These are phyloP conservation scores for Calonectria ilicicola DNA, from an alignment of 2,329 filamentous ascomycete genomes.

Conservation along the genomic window DNA sequence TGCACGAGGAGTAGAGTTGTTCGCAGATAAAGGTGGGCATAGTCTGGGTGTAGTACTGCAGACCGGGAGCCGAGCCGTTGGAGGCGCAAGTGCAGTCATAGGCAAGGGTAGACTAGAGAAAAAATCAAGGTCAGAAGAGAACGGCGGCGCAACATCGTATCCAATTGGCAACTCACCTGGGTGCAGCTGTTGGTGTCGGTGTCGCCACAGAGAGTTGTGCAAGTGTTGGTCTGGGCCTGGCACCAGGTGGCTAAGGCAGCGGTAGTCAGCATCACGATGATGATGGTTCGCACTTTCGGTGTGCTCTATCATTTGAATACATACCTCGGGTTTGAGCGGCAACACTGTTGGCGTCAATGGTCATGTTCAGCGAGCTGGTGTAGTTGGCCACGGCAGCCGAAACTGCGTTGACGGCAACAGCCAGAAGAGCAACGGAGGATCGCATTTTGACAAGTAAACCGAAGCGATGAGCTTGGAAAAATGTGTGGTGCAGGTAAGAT, in stretches of 20 bases:
- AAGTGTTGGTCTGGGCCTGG: conserved; percentile 62
- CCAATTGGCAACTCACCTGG: conserved; percentile 51
- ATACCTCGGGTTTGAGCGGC: conserved; percentile 53
- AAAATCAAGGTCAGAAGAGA: conserved; percentile 3
- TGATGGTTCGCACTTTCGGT: background rate
- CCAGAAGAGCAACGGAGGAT: conserved; percentile 53
- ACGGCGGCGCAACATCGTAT: background rate
- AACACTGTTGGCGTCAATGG: conserved; percentile 54
- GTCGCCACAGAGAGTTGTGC: conserved; percentile 59
- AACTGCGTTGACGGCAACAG: conserved; percentile 58
- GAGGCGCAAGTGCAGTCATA: conserved; percentile 62
- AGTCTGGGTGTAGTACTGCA: conserved; percentile 66
- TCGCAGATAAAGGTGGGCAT: conserved; percentile 66
- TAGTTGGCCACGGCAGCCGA: conserved; percentile 59
- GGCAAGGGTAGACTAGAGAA: conserved; percentile 53
- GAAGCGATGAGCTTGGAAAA: conserved; percentile 1
- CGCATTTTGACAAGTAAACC: conserved; percentile 53
- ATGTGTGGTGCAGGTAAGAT: background rate
- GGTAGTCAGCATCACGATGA: conserved; percentile 23
- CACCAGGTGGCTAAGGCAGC: conserved; percentile 62
- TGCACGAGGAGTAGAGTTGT: conserved; percentile 62
- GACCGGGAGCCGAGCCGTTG: conserved; percentile 62
- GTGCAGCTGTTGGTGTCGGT: conserved; percentile 58
- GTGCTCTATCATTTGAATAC: too few relatives aligned
- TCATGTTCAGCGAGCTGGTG: conserved; percentile 55